phyloP scores from a whole-genome alignment of 2,329 filamentous ascomycete species.

The Colletotrichum plurivorum region DNA sequence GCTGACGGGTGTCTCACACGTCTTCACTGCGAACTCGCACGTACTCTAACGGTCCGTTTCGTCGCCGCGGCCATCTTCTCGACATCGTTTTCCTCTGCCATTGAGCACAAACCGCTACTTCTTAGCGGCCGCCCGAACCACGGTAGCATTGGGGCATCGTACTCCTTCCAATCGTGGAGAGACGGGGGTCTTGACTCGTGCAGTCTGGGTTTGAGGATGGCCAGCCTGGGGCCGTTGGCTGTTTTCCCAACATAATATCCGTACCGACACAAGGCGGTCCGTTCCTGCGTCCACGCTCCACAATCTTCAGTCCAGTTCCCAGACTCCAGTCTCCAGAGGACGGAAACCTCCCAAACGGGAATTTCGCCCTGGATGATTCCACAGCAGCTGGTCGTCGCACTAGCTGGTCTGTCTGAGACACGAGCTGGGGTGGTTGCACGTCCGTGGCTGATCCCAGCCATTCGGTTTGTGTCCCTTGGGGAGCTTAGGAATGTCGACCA shows the following conservation, averaged over 20 bases:
- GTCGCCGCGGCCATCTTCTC: background rate
- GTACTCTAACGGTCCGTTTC: conserved; percentile 10
- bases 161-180: conserved; percentile 34
- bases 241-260: conserved; percentile 9
- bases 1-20: conserved; percentile 10
- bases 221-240: background rate
- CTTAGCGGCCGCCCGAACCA: conserved; percentile 22
- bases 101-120: conserved; percentile 25
- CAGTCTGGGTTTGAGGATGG: conserved; percentile 9
- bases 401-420: conserved; percentile 30
- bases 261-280: conserved; percentile 1
- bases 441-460: conserved; percentile 4
- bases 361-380: conserved; percentile 29
- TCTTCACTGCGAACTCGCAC: background rate
- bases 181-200: conserved; percentile 36
- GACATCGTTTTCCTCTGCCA: conserved; percentile 9
- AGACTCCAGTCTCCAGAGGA: background rate
- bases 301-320: background rate
- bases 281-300: conserved; percentile 10
- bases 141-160: conserved; percentile 29
- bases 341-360: conserved; percentile 14
- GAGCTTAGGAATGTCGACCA: conserved; percentile 5
- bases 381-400: conserved; percentile 29
- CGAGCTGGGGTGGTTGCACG: conserved; percentile 10
- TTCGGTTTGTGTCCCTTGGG: conserved; percentile 20